Evolutionary conservation across 441 rosid species (phyloP).

Genomic region (Cnidoscolus chayamansa): DNA sequence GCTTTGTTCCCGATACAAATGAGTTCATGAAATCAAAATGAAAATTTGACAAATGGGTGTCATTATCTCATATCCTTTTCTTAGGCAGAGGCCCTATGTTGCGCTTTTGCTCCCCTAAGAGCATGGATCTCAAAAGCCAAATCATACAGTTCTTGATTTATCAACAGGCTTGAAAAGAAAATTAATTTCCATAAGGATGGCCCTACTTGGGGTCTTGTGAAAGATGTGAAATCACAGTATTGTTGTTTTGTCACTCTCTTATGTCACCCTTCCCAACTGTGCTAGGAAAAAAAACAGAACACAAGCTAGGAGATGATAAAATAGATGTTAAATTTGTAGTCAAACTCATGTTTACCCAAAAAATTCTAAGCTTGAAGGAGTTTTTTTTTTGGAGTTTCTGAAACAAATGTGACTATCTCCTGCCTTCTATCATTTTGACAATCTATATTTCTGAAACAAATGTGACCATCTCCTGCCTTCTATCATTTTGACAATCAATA

Average conservation of each 20-base stretch:
- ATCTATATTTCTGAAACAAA: background rate
- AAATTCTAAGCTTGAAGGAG: constrained; percentile 1
- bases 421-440: constrained; percentile 6
- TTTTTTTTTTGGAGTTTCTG: constrained; percentile 9
- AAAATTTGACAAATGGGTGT: background rate
- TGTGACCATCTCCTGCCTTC: constrained; percentile 8
- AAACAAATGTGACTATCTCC: constrained; percentile 1
- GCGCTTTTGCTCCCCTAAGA: constrained; percentile 3
- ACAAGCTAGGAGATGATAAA: background rate
- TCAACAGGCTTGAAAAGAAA: background rate
- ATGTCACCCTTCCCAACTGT: background rate
- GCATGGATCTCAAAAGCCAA: background rate
- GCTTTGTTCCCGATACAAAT: constrained; percentile 3
- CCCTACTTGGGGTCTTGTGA: constrained; percentile 2
- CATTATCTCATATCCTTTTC: too few relatives aligned
- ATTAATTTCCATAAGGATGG: constrained; percentile 4
- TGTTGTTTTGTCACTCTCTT: background rate
- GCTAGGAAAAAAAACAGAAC: background rate
- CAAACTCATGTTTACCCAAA: background rate
- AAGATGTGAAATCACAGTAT: background rate
- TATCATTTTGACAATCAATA: background rate
- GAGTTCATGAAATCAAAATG: background rate
- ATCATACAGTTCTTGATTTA: background rate
- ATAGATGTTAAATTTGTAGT: background rate
- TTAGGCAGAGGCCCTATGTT: too few relatives aligned